Evolutionary conservation across 106 monocot species (phyloP).

Genomic region (Dioscorea zingiberensis): DNA sequence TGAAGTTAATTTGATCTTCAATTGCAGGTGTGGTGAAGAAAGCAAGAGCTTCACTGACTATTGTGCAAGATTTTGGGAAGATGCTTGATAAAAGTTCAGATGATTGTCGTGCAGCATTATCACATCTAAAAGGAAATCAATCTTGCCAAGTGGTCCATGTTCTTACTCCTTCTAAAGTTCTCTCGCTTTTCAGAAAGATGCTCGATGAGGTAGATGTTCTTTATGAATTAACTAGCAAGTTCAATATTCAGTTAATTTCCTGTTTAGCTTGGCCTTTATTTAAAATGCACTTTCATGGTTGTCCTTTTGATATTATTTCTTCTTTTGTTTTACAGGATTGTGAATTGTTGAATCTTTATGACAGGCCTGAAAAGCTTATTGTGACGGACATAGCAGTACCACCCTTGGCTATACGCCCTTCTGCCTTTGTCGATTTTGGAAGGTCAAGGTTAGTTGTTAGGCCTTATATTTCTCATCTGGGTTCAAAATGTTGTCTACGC

Average conservation of each 20-base stretch:
- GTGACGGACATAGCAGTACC: conserved; percentile 84
- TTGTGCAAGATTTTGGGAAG: conserved; percentile 63
- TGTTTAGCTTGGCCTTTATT: no score
- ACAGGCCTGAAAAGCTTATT: conserved; percentile 87
- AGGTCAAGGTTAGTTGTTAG: conserved; percentile 33
- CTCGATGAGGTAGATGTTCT: conserved; percentile 56
- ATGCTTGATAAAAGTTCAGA: conserved; percentile 32
- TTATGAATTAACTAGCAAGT: conserved; percentile 2
- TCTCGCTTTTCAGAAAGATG: conserved; percentile 78
- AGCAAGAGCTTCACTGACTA: conserved; percentile 29
- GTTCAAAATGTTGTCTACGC: no score
- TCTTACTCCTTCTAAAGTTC: conserved; percentile 43
- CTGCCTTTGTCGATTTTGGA: conserved; percentile 49
- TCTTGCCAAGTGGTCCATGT: conserved; percentile 29
- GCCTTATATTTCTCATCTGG: not conserved
- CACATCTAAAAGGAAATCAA: conserved; percentile 51
- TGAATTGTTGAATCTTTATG: conserved; percentile 76
- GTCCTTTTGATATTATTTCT: not conserved
- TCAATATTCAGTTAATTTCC: no score
- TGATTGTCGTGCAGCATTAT: conserved; percentile 49
- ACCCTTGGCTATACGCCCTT: conserved; percentile 76
- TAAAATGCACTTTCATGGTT: no score
- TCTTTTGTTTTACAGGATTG: conserved; percentile 56
- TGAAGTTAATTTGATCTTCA: not conserved
- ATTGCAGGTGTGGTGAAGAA: conserved; percentile 78